Percentiles rank a stretch among this genome's conserved stretches.
Evolutionary conservation across 2,329 filamentous ascomycete genomes (phyloP).

Genomic region (Alternaria sp.): DNA sequence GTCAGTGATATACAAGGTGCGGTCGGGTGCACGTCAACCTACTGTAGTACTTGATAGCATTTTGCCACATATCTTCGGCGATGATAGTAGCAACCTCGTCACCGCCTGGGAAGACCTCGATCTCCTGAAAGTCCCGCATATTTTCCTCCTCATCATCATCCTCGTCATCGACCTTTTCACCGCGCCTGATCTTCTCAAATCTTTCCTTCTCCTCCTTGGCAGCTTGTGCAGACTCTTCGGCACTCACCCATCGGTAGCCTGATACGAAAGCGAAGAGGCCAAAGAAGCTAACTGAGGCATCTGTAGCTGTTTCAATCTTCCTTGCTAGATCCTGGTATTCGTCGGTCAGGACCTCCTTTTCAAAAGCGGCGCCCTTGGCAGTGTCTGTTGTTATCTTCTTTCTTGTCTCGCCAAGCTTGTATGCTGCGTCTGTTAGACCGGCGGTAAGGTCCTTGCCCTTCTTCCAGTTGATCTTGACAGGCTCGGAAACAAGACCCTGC

Average conservation of each 20-base stretch:
- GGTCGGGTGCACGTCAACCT: slow-evolving; percentile 53
- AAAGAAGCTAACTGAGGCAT: slow-evolving; percentile 82
- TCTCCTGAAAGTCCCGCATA: slow-evolving; percentile 70
- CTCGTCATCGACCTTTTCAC: slow-evolving; percentile 50
- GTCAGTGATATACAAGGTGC: slow-evolving; percentile 48
- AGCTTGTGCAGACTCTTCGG: slow-evolving; percentile 74
- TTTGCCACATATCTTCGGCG: slow-evolving; percentile 88
- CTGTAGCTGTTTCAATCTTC: slow-evolving; percentile 65
- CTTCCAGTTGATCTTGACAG: slow-evolving; percentile 83
- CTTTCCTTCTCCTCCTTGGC: slow-evolving; percentile 68
- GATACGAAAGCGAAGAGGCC: slow-evolving; percentile 81
- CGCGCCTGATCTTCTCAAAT: slow-evolving; percentile 57
- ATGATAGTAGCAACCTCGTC: slow-evolving; percentile 83
- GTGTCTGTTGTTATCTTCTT: slow-evolving; percentile 43
- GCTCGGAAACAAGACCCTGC: slow-evolving; percentile 84
- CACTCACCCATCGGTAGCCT: slow-evolving; percentile 72
- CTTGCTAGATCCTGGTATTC: slow-evolving; percentile 64
- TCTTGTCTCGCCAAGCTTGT: slow-evolving; percentile 73
- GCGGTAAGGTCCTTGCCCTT: slow-evolving; percentile 81
- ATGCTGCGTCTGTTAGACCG: slow-evolving; percentile 78
- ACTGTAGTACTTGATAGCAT: slow-evolving; percentile 92
- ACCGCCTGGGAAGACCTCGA: slow-evolving; percentile 88
- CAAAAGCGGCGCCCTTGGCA: slow-evolving; percentile 53
- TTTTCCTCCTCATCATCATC: slow-evolving; percentile 62
- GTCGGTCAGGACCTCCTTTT: slow-evolving; percentile 63